A percentile compares a stretch with the other conserved stretches of the same genome.
These are phyloP conservation scores for Fusarium newnesense DNA, from an alignment of 2,329 filamentous ascomycete species.

Conservation along the genomic window DNA sequence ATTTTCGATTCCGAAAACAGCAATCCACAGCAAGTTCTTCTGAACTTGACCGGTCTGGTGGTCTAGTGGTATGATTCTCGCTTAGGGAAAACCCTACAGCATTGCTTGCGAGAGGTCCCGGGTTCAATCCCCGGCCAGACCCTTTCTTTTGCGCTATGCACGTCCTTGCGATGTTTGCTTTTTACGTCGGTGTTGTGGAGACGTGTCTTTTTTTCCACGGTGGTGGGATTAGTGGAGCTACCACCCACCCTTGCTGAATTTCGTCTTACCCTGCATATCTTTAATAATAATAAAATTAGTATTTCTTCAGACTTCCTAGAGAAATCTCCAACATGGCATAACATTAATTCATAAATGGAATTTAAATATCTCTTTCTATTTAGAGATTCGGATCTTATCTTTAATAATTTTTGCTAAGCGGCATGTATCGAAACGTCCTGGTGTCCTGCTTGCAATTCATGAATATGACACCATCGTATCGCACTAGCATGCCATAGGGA, in stretches of 20 bases:
- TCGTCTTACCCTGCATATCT: background rate
- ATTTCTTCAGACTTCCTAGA: no score
- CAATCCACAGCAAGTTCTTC: background rate
- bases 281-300: no score
- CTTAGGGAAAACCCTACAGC: slow-evolving; percentile 65
- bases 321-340: no score
- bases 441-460: no score
- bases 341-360: no score
- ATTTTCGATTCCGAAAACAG: accelerated
- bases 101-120: slow-evolving; percentile 56
- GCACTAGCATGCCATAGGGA: accelerated
- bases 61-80: slow-evolving; percentile 78
- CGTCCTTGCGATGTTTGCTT: background rate
- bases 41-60: slow-evolving; percentile 54
- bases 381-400: no score
- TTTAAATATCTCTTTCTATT: no score
- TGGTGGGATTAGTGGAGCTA: background rate
- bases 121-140: slow-evolving; percentile 59
- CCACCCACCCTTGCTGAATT: no score
- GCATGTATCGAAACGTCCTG: no score
- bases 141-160: slow-evolving; percentile 42
- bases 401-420: no score
- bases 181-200: background rate
- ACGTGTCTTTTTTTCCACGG: background rate
- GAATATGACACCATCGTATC: accelerated